Base-by-base conservation (phyloP, 2,329 filamentous ascomycete genomes). In the Onygenales sp. region DNA sequence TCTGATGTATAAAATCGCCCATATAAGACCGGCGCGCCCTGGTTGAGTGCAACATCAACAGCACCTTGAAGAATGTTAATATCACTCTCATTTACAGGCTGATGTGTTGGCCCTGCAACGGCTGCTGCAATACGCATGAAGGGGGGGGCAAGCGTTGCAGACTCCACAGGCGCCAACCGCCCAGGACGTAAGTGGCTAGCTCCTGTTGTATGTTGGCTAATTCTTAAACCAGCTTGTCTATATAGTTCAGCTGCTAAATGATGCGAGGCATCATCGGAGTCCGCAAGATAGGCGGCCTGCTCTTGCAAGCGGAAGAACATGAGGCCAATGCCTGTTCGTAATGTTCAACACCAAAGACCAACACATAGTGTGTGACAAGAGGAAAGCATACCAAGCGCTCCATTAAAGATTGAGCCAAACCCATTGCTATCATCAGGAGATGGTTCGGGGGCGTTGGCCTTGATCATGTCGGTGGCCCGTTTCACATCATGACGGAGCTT, bases 241-340 rank as follows among this genome's bases (percentile, higher is more conserved):
- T 57, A 60, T 45, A 66, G 67, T 41, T 66, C 59, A 7, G 58
- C 58, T 32, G 61, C 56, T 11, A 57, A 53, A 14, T 11, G 13
- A 33, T 52, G 43, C 14, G 47, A 53, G 11, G 50, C 3, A 21
- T 57, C 41, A 3, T 52, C 44, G 7, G 41, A 32, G 10, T 59
- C 55, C 1, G 44, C 53, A 13, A 72, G 49, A 8, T 63, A 63
- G 10, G 59, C 49, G 5, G 60, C 61, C 55, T 72, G 70, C 21
- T 64, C 66, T 9, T 64, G 63, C 13, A 72, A 62, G n/a, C 70
- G 68, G 10, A 72, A 60, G 47, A 70, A 69, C 43, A 67, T 61
- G 44, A 71, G 59, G 38, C 65, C 63, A 45, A 70, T 60, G 10
- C 70, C 70, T 71, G 54, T n/a, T 44, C 11, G 43, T 7, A 41